Evolutionary conservation across 371 early-diverging fungal genomes (phyloP).

Genomic region (Mucor lusitanicus): DNA sequence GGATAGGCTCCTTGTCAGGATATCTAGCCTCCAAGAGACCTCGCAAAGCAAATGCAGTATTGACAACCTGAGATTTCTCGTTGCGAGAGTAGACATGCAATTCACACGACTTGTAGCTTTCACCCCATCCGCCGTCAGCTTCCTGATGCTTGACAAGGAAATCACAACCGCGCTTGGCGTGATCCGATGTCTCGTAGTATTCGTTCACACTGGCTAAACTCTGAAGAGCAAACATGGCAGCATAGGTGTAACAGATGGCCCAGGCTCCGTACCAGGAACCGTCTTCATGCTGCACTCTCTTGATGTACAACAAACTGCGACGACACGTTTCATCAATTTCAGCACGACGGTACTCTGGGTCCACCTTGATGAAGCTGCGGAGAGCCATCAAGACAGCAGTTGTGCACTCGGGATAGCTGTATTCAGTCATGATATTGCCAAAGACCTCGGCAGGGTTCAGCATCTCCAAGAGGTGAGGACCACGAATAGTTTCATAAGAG

Average conservation of each 20-base stretch:
- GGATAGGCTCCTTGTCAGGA: constrained; percentile 73
- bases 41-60: constrained; percentile 89
- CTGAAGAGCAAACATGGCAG: constrained; percentile 93
- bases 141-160: constrained; percentile 87
- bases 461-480: constrained; percentile 75
- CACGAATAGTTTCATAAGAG: constrained; percentile 86
- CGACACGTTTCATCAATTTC: constrained; percentile 77
- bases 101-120: constrained; percentile 89
- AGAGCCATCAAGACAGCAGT: constrained; percentile 90
- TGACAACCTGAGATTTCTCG: constrained; percentile 83
- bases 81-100: constrained; percentile 66
- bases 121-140: constrained; percentile 97
- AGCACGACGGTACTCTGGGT: constrained; percentile 79
- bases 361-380: constrained; percentile 71
- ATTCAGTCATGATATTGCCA: constrained; percentile 96
- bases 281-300: constrained; percentile 73
- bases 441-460: constrained; percentile 97
- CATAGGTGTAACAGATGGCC: constrained; percentile 98
- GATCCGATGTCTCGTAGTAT: constrained; percentile 70
- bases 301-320: constrained; percentile 74
- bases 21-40: constrained; percentile 90
- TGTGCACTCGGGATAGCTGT: constrained; percentile 96
- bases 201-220: constrained; percentile 84
- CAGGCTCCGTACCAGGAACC: constrained; percentile 97
- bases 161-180: constrained; percentile 69